Percentiles rank a stretch among this genome's conserved stretches.
phyloP scores from a whole-genome alignment of 805 yeast genomes.

The Schwanniomyces vanrijiae region DNA sequence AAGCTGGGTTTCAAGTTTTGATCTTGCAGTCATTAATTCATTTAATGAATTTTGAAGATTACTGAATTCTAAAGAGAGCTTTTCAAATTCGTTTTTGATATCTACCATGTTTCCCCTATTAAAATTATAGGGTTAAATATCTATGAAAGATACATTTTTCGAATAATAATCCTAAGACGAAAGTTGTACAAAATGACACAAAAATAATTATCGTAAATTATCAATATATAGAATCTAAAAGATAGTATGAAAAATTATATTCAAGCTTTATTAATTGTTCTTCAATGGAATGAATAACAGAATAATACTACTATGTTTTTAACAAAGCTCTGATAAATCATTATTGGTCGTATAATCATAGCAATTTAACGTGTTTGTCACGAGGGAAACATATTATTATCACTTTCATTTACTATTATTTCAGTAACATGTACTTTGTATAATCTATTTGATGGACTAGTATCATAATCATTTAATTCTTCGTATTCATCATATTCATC shows the following conservation, averaged over 20 bases:
- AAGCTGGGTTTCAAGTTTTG: slow-evolving; percentile 85
- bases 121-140: not conserved
- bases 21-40: slow-evolving; percentile 69
- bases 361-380: not conserved
- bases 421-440: slow-evolving; percentile 44
- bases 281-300: too few species aligned
- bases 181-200: not conserved
- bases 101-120: slow-evolving; percentile 20
- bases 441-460: slow-evolving; percentile 19
- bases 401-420: slow-evolving; percentile 36
- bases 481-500: slow-evolving; percentile 21
- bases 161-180: not conserved
- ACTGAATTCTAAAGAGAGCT: slow-evolving; percentile 45
- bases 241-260: not conserved
- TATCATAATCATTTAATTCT: slow-evolving; percentile 19
- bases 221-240: not conserved
- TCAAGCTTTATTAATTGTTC: too few species aligned
- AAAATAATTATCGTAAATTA: not conserved
- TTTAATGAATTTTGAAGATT: slow-evolving; percentile 46
- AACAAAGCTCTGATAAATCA: too few species aligned
- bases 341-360: too few species aligned
- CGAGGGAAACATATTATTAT: slow-evolving; percentile 25
- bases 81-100: slow-evolving; percentile 38
- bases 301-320: too few species aligned
- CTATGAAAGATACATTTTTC: not conserved